Percentiles rank a stretch among this genome's conserved stretches.
Conservation (phyloP, 2,329 filamentous ascomycete species). For the Talaromyces sp. region DNA sequence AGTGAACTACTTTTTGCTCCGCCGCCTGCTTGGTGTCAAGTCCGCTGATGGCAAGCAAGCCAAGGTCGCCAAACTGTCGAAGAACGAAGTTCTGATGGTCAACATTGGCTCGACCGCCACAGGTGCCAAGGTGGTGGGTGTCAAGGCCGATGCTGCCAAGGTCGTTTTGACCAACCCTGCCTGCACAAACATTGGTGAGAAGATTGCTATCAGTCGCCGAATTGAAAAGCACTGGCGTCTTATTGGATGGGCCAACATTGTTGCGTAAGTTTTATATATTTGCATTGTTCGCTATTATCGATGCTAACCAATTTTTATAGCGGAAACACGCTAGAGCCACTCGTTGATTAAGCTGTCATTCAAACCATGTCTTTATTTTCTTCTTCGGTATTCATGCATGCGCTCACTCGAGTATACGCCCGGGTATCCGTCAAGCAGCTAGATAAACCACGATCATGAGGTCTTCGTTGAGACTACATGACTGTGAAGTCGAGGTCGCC, state of each 20-base stretch:
- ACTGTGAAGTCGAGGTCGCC: not conserved
- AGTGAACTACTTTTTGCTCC: constrained; percentile 98
- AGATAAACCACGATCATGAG: not conserved
- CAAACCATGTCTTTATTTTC: not conserved
- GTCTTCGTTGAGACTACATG: not conserved
- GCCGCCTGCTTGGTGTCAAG: constrained; percentile 90
- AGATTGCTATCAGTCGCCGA: constrained; percentile 91
- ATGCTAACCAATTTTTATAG: constrained; percentile 19
- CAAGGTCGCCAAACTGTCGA: constrained; percentile 95
- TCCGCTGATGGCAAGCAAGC: constrained; percentile 98
- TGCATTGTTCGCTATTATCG: not conserved
- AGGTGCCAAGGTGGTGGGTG: constrained; percentile 92
- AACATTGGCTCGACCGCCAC: constrained; percentile 98
- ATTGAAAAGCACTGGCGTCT: constrained; percentile 99
- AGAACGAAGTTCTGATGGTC: constrained; percentile 99
- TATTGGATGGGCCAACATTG: constrained; percentile 84
- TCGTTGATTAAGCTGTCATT: constrained; percentile 29
- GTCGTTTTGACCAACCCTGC: constrained; percentile 87
- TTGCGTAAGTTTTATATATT: constrained; percentile 40
- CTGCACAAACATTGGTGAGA: constrained; percentile 95
- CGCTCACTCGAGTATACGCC: constrained; percentile 1
- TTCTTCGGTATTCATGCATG: not conserved
- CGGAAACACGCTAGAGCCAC: constrained; percentile 45
- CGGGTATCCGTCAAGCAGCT: not conserved
- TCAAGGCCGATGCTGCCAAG: constrained; percentile 97